These are phyloP conservation scores for Pythium sp. DNA, from an alignment of 352 stramenopile species.

Conservation along the genomic window DNA sequence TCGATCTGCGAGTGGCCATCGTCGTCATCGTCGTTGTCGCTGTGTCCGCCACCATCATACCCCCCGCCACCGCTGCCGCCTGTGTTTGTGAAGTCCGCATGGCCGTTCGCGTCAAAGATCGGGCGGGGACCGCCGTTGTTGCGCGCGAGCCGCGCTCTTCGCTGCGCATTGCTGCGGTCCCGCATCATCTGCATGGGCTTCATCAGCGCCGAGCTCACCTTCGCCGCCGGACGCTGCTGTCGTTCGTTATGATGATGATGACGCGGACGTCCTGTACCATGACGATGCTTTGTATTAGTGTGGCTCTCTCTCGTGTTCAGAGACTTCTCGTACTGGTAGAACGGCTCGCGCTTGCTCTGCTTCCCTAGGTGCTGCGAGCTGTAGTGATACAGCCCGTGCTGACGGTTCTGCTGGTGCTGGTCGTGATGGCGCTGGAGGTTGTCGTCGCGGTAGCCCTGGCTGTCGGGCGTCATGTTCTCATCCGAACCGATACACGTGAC, in stretches of 20 bases:
- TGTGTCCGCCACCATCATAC: neutral
- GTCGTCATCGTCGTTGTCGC: neutral
- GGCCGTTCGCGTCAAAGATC: neutral
- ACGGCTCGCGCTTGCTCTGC: neutral
- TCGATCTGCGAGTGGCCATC: conserved; percentile 3
- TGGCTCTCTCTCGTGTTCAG: neutral
- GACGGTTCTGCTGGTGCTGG: neutral
- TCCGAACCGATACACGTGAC: conserved; percentile 25
- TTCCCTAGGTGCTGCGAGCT: neutral
- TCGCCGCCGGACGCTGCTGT: conserved; percentile 6
- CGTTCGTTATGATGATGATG: neutral
- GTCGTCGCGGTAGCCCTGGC: conserved; percentile 17
- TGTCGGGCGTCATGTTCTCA: conserved; percentile 26
- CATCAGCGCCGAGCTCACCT: conserved; percentile 19
- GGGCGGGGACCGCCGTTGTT: neutral
- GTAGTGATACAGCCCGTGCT: conserved; percentile 6
- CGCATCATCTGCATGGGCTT: conserved; percentile 25
- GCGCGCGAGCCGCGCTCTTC: conserved; percentile 3
- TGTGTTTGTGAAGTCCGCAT: neutral
- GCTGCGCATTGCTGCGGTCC: conserved; percentile 14
- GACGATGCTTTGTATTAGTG: neutral
- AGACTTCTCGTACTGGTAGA: conserved; percentile 3
- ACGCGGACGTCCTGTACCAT: neutral
- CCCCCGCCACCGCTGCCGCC: neutral
- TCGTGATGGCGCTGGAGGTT: conserved; percentile 21